Evolutionary conservation across 208 protist genomes (phyloP).

Genomic region (Leishmania gerbilli): DNA sequence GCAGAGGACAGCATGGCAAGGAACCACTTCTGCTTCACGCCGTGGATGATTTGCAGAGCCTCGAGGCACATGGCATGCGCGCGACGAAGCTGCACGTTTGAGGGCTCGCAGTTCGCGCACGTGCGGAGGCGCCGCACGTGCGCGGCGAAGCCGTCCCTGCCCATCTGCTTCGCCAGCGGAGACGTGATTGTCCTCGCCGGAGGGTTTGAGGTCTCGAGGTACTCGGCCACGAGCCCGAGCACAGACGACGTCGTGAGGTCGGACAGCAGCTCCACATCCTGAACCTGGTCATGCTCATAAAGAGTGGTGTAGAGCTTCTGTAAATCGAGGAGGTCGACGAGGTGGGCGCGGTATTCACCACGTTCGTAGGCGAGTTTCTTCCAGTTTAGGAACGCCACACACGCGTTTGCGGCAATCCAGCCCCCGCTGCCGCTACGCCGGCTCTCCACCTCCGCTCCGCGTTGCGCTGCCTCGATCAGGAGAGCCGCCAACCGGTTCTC

Average conservation of each 20-base stretch:
- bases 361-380: constrained; percentile 32
- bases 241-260: constrained; percentile 23
- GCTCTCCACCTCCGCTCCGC: constrained; percentile 17
- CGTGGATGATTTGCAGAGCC: constrained; percentile 39
- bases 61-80: constrained; percentile 60
- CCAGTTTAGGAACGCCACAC: constrained; percentile 58
- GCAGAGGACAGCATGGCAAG: constrained; percentile 57
- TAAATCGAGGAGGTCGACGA: constrained; percentile 26
- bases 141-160: background rate
- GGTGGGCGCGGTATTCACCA: constrained; percentile 45
- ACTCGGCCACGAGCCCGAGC: constrained; percentile 21
- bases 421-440: constrained; percentile 27
- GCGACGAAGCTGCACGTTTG: constrained; percentile 50
- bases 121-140: constrained; percentile 20
- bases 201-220: constrained; percentile 1
- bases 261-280: constrained; percentile 24
- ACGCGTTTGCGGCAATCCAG: constrained; percentile 72
- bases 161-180: background rate
- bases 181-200: background rate
- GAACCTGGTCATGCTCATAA: constrained; percentile 14
- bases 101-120: constrained; percentile 35
- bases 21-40: constrained; percentile 49
- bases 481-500: constrained; percentile 15
- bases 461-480: constrained; percentile 23
- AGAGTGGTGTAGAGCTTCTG: constrained; percentile 22